Evolutionary conservation across 1,284 basidiomycete species (phyloP).

Genomic region (Fomitiporia mediterranea): DNA sequence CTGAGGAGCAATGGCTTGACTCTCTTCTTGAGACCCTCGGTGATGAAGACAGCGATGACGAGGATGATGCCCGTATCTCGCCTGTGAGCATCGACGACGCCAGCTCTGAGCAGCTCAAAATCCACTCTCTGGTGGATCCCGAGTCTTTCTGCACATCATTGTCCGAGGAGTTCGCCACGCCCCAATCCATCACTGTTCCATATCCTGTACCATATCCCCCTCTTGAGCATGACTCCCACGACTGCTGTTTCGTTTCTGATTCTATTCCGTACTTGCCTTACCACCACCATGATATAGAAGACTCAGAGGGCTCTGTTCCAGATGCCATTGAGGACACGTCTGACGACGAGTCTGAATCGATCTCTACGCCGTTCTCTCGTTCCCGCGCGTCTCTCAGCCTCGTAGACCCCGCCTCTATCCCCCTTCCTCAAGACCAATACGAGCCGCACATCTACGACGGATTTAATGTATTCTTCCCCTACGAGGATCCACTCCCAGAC

Average conservation of each 20-base stretch:
- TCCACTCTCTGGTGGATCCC: slow-evolving; percentile 32
- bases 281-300: slow-evolving; percentile 49
- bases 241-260: slow-evolving; percentile 23
- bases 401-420: slow-evolving; percentile 44
- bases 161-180: slow-evolving; percentile 69
- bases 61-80: slow-evolving; percentile 30
- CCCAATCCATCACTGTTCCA: slow-evolving; percentile 54
- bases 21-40: slow-evolving; percentile 66
- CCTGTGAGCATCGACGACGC: slow-evolving; percentile 39
- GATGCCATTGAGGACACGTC: slow-evolving; percentile 79
- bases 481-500: slow-evolving; percentile 62
- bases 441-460: slow-evolving; percentile 57
- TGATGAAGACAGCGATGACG: slow-evolving; percentile 54
- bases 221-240: slow-evolving; percentile 14
- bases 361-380: slow-evolving; percentile 45
- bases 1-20: slow-evolving; percentile 75
- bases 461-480: slow-evolving; percentile 54
- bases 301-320: slow-evolving; percentile 50
- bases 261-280: slow-evolving; percentile 62
- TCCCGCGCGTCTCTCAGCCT: slow-evolving; percentile 44
- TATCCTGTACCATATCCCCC: slow-evolving; percentile 31
- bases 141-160: slow-evolving; percentile 50
- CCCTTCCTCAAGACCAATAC: slow-evolving; percentile 47
- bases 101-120: slow-evolving; percentile 35
- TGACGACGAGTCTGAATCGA: slow-evolving; percentile 73